Base-by-base conservation (phyloP, 441 rosid genomes). In the Bocquillonia castaneifolia region DNA sequence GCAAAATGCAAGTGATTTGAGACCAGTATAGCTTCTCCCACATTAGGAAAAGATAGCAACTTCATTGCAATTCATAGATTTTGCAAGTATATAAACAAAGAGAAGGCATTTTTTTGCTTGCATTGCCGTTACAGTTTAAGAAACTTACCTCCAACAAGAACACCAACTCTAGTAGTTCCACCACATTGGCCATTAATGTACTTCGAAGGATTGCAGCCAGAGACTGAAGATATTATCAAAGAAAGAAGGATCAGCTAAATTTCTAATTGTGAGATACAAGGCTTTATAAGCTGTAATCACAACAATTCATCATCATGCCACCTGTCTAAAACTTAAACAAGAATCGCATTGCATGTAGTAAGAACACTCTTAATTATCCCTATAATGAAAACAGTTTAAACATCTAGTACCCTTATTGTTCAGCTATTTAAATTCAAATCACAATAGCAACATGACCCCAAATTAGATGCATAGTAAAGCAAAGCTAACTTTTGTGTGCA, bases 141-240 rank as follows among this genome's bases (percentile, higher is more conserved):
- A 52, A 62, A 42, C n/a, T 71, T 78, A 88, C 94, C 95, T 84
- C 85, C 95, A 68, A 86, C 69, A 37, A 89, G 85, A 75, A 78
- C 72, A 45, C 73, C 86, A 1, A 83, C 59, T 77, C 76, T 84
- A 0, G 81, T 61, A n/a, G 68, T 74, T 71, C 84, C 80, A 39
- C 86, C 78, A 53, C 92, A 85, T 15, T 61, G n/a, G 48, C 83
- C 90, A 40, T 79, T 66, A 36, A 82, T 25, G 81, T 77, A 82
- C 67, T 48, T 79, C 10, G 79, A 65, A 51, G 80, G 57, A 64
- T 45, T 72, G 85, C 92, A 89, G n/a, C 51, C 31, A 2, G 83
- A 57, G 66, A 32, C 86, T 84, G 83, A 23, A 29, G 52, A 71
- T 32, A 28, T 3, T 65, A 68, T 25, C 18, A 60, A 23, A 29